phyloP scores from a whole-genome alignment of 257 asterid species.

The Paraleonurus japonicus region DNA sequence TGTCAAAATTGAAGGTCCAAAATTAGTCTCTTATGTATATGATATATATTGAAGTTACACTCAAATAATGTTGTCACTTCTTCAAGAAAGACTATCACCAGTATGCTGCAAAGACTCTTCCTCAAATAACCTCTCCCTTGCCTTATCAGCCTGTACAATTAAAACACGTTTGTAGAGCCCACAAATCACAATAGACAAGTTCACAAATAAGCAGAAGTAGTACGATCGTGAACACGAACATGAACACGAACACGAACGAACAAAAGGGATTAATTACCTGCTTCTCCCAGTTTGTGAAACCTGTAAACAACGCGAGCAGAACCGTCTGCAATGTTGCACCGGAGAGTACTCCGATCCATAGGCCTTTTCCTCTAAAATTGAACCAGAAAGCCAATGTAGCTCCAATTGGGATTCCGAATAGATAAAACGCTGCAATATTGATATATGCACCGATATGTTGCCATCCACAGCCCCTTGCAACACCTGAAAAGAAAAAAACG shows the following conservation, averaged over 20 bases:
- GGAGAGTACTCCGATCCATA: constrained; percentile 62
- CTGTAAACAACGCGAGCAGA: constrained; percentile 52
- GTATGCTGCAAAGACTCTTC: constrained; percentile 25
- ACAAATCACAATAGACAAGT: background rate
- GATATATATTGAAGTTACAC: background rate
- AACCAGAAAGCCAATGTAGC: constrained; percentile 57
- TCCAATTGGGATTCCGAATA: constrained; percentile 73
- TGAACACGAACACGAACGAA: background rate
- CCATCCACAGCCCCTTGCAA: constrained; percentile 96
- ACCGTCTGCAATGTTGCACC: constrained; percentile 58
- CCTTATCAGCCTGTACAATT: constrained; percentile 49
- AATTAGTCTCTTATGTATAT: background rate
- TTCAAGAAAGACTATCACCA: constrained; percentile 23
- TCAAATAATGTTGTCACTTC: background rate
- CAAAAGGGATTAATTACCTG: background rate
- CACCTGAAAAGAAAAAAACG: constrained; percentile 37
- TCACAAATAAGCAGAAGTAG: too few species aligned
- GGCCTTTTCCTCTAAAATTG: constrained; percentile 65
- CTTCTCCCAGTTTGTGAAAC: constrained; percentile 46
- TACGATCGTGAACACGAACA: too few species aligned
- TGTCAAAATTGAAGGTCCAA: background rate
- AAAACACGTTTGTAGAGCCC: background rate
- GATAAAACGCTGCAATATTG: constrained; percentile 77
- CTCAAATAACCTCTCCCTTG: constrained; percentile 44
- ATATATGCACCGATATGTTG: constrained; percentile 84